These are phyloP conservation scores for Erigeron canadensis DNA, from an alignment of 129 eudicot species.

Conservation along the genomic window DNA sequence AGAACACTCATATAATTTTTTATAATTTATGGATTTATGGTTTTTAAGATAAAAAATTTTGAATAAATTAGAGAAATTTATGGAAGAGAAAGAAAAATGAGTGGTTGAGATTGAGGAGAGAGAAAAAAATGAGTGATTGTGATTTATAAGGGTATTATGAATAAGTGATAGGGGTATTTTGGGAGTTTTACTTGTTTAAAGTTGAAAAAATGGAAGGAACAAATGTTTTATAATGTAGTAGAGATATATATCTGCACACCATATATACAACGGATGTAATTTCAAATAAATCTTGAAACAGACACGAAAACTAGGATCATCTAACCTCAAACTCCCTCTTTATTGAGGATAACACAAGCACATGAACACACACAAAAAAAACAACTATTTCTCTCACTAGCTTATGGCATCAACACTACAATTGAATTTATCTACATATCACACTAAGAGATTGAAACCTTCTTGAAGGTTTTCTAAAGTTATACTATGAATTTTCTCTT, in stretches of 20 bases:
- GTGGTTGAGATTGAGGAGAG: no score
- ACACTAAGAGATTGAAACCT: constrained; percentile 17
- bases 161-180: no score
- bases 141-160: no score
- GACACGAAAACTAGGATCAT: constrained; percentile 20
- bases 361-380: constrained; percentile 8
- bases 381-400: constrained; percentile 20
- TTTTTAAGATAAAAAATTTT: no score
- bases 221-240: no score
- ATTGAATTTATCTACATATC: constrained; percentile 22
- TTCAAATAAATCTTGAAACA: constrained; percentile 26
- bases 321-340: constrained; percentile 26
- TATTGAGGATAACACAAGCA: constrained; percentile 33
- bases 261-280: constrained; percentile 14
- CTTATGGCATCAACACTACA: constrained; percentile 34
- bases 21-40: no score
- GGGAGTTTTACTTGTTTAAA: no score
- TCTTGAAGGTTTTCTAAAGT: constrained; percentile 3
- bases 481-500: constrained; percentile 1
- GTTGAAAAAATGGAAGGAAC: no score
- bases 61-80: no score
- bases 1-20: no score
- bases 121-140: no score
- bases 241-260: constrained; percentile 21
- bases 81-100: no score